These are phyloP conservation scores for Euphorbia celastroides DNA, from an alignment of 441 rosid species.

Conservation along the genomic window DNA sequence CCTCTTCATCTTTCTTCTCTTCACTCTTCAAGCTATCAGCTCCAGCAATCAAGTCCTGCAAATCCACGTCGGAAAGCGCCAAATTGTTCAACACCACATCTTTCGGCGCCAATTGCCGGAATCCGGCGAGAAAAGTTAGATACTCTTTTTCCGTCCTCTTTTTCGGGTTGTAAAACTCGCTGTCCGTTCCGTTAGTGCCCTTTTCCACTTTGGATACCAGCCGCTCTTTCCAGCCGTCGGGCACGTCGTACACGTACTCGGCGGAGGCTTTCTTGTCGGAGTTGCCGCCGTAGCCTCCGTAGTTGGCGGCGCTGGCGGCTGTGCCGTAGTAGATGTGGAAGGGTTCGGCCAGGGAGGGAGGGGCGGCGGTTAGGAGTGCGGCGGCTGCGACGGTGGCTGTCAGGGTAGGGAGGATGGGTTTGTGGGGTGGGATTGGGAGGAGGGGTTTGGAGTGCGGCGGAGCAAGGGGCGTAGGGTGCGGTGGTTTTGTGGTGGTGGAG, in stretches of 20 bases:
- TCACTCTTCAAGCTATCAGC: conserved; percentile 59
- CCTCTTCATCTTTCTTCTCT: conserved; percentile 65
- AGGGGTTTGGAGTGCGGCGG: conserved; percentile 17
- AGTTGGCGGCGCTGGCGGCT: conserved; percentile 92
- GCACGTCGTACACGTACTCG: conserved; percentile 86
- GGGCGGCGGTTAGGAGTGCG: conserved; percentile 38
- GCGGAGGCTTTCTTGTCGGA: conserved; percentile 81
- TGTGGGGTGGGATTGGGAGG: conserved; percentile 21
- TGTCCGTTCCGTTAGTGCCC: conserved; percentile 93
- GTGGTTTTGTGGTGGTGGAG: conserved; percentile 36
- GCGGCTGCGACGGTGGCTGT: conserved; percentile 53
- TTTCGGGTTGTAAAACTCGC: conserved; percentile 87
- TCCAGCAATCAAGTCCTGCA: conserved; percentile 73
- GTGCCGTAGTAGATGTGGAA: conserved; percentile 77
- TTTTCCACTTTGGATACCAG: conserved; percentile 87
- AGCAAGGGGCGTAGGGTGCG: conserved; percentile 14
- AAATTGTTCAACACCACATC: conserved; percentile 65
- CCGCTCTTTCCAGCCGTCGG: conserved; percentile 87
- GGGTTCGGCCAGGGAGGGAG: conserved; percentile 49
- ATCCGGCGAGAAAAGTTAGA: conserved; percentile 70
- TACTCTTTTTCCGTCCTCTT: conserved; percentile 76
- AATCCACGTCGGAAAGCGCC: conserved; percentile 72
- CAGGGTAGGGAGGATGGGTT: conserved; percentile 28
- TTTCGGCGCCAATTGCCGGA: conserved; percentile 68
- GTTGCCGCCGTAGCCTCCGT: conserved; percentile 85